A percentile compares a stretch with the other conserved stretches of the same genome.
These are phyloP conservation scores for Agaricus subrufescens DNA, from an alignment of 768 basidiomycete species.

Conservation along the genomic window DNA sequence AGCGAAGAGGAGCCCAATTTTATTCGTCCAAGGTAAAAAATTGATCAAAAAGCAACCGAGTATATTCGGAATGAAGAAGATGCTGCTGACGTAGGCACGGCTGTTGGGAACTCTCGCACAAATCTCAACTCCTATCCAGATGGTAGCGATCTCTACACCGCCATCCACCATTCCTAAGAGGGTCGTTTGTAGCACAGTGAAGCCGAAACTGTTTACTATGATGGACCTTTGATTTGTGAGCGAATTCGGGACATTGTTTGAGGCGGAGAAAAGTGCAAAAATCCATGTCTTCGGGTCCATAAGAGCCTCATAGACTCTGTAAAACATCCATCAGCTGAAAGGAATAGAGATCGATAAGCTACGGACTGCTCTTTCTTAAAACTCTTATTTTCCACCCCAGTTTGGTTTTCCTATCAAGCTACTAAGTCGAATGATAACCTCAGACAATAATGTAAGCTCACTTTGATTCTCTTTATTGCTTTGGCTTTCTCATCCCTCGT, in stretches of 20 bases:
- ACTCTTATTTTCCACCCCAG: slow-evolving; percentile 76
- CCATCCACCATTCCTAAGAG: slow-evolving; percentile 67
- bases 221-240: slow-evolving; percentile 59
- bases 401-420: slow-evolving; percentile 57
- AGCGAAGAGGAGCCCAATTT: slow-evolving; percentile 58
- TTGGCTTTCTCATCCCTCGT: slow-evolving; percentile 55
- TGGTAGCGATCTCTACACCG: slow-evolving; percentile 61
- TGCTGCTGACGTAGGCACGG: slow-evolving; percentile 57
- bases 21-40: slow-evolving; percentile 59
- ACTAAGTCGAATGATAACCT: neutral
- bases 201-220: slow-evolving; percentile 65
- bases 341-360: neutral
- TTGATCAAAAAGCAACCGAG: slow-evolving; percentile 60
- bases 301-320: slow-evolving; percentile 65
- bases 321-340: neutral
- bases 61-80: slow-evolving; percentile 63
- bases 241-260: slow-evolving; percentile 63
- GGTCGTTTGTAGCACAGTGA: slow-evolving; percentile 59
- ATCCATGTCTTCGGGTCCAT: slow-evolving; percentile 72
- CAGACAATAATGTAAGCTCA: slow-evolving; percentile 14
- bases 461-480: slow-evolving; percentile 66
- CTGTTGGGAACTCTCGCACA: slow-evolving; percentile 52
- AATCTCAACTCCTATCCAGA: slow-evolving; percentile 59
- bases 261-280: slow-evolving; percentile 61
- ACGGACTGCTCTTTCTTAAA: slow-evolving; percentile 79